These are phyloP conservation scores for Candida maesae DNA, from an alignment of 805 yeast genomes.

Conservation along the genomic window DNA sequence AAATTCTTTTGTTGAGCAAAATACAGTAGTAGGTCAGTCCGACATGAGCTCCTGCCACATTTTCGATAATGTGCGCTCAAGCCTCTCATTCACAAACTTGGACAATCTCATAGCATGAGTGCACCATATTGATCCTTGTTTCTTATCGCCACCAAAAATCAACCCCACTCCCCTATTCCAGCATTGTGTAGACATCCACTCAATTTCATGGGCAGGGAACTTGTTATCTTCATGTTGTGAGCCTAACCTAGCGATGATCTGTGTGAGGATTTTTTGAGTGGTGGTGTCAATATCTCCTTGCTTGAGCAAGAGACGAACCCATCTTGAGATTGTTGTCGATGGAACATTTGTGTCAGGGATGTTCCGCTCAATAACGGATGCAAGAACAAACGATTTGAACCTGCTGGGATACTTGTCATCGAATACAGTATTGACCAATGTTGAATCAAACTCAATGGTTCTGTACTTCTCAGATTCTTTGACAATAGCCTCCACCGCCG, in stretches of 20 bases:
- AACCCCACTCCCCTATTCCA: slow-evolving; percentile 38
- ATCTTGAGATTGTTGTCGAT: slow-evolving; percentile 24
- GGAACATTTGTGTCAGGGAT: slow-evolving; percentile 12
- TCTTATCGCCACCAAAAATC: slow-evolving; percentile 20
- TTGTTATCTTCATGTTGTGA: slow-evolving; percentile 3
- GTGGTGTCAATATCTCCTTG: slow-evolving; percentile 5
- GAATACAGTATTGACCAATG: slow-evolving; percentile 21
- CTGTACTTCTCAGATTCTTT: slow-evolving; percentile 16
- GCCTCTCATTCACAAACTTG: slow-evolving; percentile 25
- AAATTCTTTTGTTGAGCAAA: too few species aligned
- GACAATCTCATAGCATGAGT: slow-evolving; percentile 27
- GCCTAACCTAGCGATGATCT: slow-evolving; percentile 9
- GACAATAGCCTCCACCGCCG: slow-evolving; percentile 20
- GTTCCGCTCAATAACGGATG: slow-evolving; percentile 24
- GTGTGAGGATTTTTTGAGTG: slow-evolving; percentile 11
- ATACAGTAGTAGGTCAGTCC: too few species aligned
- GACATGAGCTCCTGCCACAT: slow-evolving; percentile 29
- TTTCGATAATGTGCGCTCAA: slow-evolving; percentile 23
- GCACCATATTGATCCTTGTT: slow-evolving; percentile 29
- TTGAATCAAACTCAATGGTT: slow-evolving; percentile 21
- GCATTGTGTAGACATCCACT: slow-evolving; percentile 33
- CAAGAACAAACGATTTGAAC: slow-evolving; percentile 19
- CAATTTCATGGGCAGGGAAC: slow-evolving; percentile 29
- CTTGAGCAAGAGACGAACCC: slow-evolving; percentile 29
- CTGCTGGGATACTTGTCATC: slow-evolving; percentile 18